Evolutionary conservation across 2,329 filamentous ascomycete species (phyloP), one percentile per base, ranked within the genome.

Genomic region (Claviceps monticola): DNA sequence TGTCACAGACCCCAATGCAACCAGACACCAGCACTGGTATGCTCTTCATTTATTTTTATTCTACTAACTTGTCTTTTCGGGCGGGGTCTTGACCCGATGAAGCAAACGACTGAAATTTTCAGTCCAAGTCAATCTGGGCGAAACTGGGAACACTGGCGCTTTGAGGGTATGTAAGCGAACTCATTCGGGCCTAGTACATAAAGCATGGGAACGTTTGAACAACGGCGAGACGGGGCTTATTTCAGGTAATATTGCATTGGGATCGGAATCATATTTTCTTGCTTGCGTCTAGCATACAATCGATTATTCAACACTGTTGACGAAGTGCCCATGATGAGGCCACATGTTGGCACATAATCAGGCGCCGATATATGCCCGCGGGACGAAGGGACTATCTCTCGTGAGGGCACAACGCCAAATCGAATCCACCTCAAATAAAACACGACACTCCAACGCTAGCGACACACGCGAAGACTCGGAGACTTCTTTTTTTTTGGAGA

Each of bases 211-310:
- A 59, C 55, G 59, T 56, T 54, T 59, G 59, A 59, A 61, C 38
- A 54, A 51, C 50, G 43, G 48, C 46, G 61, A 59, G 60, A 51
- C 59, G 56, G 55, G 58, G 55, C 58, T 54, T 62, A 68, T 66
- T 70, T 70, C 66, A 71, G 68, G 67, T 71, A 71, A 70, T 71
- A 70, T 67, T 70, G 71, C 72, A 73, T 73, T 68, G 67, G 67
- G 67, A 64, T 61, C 61, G 63, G 64, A 49, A 45, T 58, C 59
- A 11, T 52, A 58, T 57, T 51, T 54, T 60, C 47, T 57, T 57
- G 51, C 56, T 61, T 56, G 53, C 57, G 57, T 60, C 56, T 60
- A 60, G 60, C 61, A 64, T 64, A 61, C 61, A 62, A 60, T 64
- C 56, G 52, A 57, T 55, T 53, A 51, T 59, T 37, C 48, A 54